These are phyloP conservation scores for Ustilago vetiveriae DNA, from an alignment of 1,284 basidiomycete genomes.

Conservation along the genomic window DNA sequence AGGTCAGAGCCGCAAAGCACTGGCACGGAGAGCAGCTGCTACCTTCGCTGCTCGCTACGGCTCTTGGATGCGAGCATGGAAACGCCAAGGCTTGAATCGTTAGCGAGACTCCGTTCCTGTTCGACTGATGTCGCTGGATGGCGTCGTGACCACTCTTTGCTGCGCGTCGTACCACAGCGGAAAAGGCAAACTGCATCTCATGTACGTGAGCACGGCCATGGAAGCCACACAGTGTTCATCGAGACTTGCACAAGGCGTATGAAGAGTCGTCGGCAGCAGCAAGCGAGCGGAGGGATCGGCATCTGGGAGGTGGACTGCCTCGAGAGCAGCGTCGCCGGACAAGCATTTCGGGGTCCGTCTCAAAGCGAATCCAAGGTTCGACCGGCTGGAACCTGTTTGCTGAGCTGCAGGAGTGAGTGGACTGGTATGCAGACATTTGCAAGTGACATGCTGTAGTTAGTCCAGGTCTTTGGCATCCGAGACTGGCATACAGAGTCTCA, in stretches of 20 bases:
- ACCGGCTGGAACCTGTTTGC: too few species aligned
- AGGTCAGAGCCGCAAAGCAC: background rate
- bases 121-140: background rate
- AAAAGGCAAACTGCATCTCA: background rate
- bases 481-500: too few species aligned
- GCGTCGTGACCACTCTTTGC: slow-evolving; percentile 6
- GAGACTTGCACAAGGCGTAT: slow-evolving; percentile 8
- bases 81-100: slow-evolving; percentile 9
- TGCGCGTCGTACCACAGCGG: slow-evolving; percentile 16
- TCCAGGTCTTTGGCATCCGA: too few species aligned
- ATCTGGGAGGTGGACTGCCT: background rate
- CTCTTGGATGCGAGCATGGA: too few species aligned
- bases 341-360: too few species aligned
- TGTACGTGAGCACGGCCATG: background rate
- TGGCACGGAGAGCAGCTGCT: background rate
- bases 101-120: background rate
- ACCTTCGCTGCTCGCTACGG: too few species aligned
- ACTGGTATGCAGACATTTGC: too few species aligned
- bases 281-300: background rate
- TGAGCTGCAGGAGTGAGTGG: too few species aligned
- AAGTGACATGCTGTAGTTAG: too few species aligned
- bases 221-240: slow-evolving; percentile 8
- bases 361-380: background rate
- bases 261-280: too few species aligned
- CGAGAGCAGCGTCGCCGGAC: too few species aligned